A percentile compares a stretch with the other conserved stretches of the same genome.
These are phyloP conservation scores for Tricholoma matsutake DNA, from an alignment of 768 basidiomycete species.

Conservation along the genomic window DNA sequence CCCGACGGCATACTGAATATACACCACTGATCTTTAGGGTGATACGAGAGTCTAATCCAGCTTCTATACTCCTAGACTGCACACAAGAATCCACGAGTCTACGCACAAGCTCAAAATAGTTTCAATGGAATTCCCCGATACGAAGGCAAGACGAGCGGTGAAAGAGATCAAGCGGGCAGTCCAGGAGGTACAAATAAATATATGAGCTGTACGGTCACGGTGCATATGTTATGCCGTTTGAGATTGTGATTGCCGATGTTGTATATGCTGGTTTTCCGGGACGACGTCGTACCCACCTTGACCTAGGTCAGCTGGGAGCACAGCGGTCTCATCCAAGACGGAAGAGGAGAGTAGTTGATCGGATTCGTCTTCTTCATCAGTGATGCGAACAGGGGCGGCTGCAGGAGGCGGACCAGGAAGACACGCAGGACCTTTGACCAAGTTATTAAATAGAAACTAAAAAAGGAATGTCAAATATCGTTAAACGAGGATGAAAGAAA, in stretches of 20 bases:
- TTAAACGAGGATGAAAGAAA: slow-evolving; percentile 9
- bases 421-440: slow-evolving; percentile 62
- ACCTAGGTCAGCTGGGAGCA: slow-evolving; percentile 77
- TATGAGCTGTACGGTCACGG: neutral
- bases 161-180: neutral
- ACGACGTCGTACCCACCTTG: slow-evolving; percentile 82
- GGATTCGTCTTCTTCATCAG: slow-evolving; percentile 62
- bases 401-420: slow-evolving; percentile 48
- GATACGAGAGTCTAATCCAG: neutral
- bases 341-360: slow-evolving; percentile 45
- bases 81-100: neutral
- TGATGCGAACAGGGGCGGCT: slow-evolving; percentile 28
- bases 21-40: neutral
- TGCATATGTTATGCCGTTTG: neutral
- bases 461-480: slow-evolving; percentile 7
- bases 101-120: neutral
- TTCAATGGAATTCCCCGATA: neutral
- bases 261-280: slow-evolving; percentile 44
- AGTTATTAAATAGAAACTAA: slow-evolving; percentile 88
- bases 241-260: slow-evolving; percentile 15
- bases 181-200: neutral
- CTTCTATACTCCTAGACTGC: neutral
- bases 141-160: neutral
- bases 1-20: too few relatives aligned
- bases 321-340: slow-evolving; percentile 76